Conservation (phyloP, 176 grass and related monocot genomes). For the Aegilops speltoides region DNA sequence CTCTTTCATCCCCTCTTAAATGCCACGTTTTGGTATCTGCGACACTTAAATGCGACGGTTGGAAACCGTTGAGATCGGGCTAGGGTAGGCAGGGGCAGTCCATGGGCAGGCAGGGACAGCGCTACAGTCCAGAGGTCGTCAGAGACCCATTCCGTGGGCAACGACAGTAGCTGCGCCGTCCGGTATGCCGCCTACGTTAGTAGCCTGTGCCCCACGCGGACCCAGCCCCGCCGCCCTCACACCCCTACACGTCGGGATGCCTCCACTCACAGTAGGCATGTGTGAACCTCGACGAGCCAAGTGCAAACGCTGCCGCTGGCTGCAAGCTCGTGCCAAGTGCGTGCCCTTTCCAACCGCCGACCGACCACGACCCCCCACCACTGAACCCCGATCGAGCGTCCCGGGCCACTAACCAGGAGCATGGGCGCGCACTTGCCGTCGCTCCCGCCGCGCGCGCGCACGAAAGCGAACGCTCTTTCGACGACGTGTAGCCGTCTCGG, state of each 20-base stretch:
- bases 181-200: not conserved
- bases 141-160: constrained; percentile 14
- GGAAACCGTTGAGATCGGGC: constrained; percentile 42
- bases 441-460: not conserved
- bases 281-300: not conserved
- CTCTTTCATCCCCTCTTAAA: not conserved
- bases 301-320: not conserved
- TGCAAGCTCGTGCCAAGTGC: not conserved
- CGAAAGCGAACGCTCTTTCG: not conserved
- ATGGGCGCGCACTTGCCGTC: not conserved
- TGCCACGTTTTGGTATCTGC: not conserved
- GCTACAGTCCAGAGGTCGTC: not conserved
- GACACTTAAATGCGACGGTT: constrained; percentile 34
- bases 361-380: not conserved
- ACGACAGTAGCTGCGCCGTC: not conserved
- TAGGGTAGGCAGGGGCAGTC: no score
- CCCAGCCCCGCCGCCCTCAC: not conserved
- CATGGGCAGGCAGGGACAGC: not conserved
- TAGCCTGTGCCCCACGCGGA: not conserved
- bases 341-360: not conserved
- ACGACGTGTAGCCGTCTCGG: not conserved
- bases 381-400: not conserved
- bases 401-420: not conserved
- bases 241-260: not conserved
- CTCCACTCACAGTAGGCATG: not conserved